Percentiles rank a stretch among this genome's conserved stretches.
Conservation (phyloP, 1,284 basidiomycete species). For the Cutaneotrichosporon dermatis region DNA sequence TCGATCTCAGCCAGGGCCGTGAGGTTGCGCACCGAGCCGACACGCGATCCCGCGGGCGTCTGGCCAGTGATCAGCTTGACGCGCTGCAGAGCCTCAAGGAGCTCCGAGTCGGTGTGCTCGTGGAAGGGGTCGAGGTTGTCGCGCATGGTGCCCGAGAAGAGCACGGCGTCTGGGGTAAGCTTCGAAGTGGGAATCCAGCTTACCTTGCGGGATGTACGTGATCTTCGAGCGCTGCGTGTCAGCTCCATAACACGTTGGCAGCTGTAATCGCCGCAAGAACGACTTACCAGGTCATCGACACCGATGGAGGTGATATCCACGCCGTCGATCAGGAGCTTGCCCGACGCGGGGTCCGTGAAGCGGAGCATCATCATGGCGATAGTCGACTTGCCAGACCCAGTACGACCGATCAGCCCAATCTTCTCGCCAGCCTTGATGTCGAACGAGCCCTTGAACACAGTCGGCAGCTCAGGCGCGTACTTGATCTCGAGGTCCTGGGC, state of each 20-base stretch:
- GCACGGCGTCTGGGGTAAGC: constrained; percentile 57
- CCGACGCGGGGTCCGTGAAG: constrained; percentile 77
- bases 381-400: constrained; percentile 54
- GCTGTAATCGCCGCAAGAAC: too few species aligned
- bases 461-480: constrained; percentile 77
- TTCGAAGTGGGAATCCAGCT: constrained; percentile 1
- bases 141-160: constrained; percentile 80
- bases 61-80: constrained; percentile 32
- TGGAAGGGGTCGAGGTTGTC: constrained; percentile 84
- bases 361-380: constrained; percentile 79
- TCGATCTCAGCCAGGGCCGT: background rate
- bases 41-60: constrained; percentile 2
- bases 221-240: constrained; percentile 38
- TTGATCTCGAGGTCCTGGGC: constrained; percentile 73
- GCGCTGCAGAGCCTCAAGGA: constrained; percentile 54
- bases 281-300: constrained; percentile 61
- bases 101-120: constrained; percentile 73
- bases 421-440: constrained; percentile 68
- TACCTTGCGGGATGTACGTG: constrained; percentile 51
- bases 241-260: background rate
- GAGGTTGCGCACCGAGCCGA: background rate
- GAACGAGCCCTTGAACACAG: constrained; percentile 75
- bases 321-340: constrained; percentile 77
- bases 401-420: constrained; percentile 56
- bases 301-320: constrained; percentile 86